Base-by-base conservation (phyloP, 495 filamentous ascomycete genomes). In the Annulohypoxylon nitens region DNA sequence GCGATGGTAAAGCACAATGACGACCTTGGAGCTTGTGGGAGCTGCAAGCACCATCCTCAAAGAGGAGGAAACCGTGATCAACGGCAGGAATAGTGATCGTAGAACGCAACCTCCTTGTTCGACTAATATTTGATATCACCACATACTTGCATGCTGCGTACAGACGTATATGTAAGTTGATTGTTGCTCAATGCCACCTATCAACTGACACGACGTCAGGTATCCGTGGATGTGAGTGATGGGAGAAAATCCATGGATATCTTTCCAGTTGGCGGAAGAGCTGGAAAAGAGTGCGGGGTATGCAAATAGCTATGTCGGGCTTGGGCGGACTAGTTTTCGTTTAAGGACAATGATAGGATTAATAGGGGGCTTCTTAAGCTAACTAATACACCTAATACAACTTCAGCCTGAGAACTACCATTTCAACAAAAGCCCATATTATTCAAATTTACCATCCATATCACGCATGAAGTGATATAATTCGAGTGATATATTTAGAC, bases 1-100 rank as follows among this genome's bases (percentile, higher is more conserved):
- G 55, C 70, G 57, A 72, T 51, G 60, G 55, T 64, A 61, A 72
- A 72, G 76, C 74, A 76, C 64, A 65, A 78, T 78, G 76, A 78
- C 76, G 76, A 69, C 53, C 36, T 63, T 63, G 48, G 67, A 70
- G 67, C 74, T 71, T 63, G 57, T 66, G 45, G 58, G 57, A 64
- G 63, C 58, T 75, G 72, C 72, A 71, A 34, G 64, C 48, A 12
- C 61, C 10, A 51, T 20, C 20, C 20, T 68, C 50, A 34, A 57
- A 36, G 25, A 60, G 12, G 23, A 25, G 14, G 30, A 53, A 45
- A 43, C 36, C 36, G 25, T 36, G 30, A 61, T 53, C 57, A 66
- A 70, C 50, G 61, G 71, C 37, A 70, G 68, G 61, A 26, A 62
- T 9, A 61, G 50, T 41, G 45, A 59, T 16, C 47, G 62, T 43